Percentiles rank a stretch among this genome's conserved stretches.
These are phyloP conservation scores for Penicillium taxi DNA, from an alignment of 495 filamentous ascomycete genomes.

Conservation along the genomic window DNA sequence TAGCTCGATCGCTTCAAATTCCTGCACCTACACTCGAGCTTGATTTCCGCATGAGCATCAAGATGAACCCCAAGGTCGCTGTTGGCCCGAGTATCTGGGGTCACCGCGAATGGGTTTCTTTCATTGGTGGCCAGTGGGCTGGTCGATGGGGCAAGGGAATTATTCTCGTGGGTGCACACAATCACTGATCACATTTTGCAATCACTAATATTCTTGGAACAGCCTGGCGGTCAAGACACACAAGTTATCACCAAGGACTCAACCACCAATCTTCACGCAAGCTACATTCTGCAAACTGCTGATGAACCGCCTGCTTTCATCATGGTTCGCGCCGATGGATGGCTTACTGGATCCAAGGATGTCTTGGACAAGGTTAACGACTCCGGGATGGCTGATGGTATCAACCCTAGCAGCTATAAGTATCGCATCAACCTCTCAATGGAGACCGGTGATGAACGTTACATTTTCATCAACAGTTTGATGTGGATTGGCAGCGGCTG, in stretches of 20 bases:
- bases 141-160: conserved; percentile 53
- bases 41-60: conserved; percentile 57
- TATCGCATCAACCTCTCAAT: conserved; percentile 51
- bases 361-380: conserved; percentile 51
- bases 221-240: conserved; percentile 55
- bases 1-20: conserved; percentile 45
- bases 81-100: conserved; percentile 48
- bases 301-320: conserved; percentile 55
- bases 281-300: conserved; percentile 49
- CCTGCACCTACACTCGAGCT: conserved; percentile 49
- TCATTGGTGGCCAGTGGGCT: conserved; percentile 52
- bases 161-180: conserved; percentile 41
- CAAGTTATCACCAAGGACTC: conserved; percentile 50
- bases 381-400: conserved; percentile 37
- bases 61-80: conserved; percentile 49
- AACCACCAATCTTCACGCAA: conserved; percentile 45
- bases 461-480: conserved; percentile 52
- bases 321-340: conserved; percentile 49
- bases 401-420: conserved; percentile 51
- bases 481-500: conserved; percentile 57
- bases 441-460: conserved; percentile 54
- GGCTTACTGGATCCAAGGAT: conserved; percentile 50
- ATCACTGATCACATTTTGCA: neutral
- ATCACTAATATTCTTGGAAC: too few species aligned
- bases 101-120: conserved; percentile 51